Base-by-base conservation (phyloP, 768 basidiomycete genomes). In the Tricholoma sp. region DNA sequence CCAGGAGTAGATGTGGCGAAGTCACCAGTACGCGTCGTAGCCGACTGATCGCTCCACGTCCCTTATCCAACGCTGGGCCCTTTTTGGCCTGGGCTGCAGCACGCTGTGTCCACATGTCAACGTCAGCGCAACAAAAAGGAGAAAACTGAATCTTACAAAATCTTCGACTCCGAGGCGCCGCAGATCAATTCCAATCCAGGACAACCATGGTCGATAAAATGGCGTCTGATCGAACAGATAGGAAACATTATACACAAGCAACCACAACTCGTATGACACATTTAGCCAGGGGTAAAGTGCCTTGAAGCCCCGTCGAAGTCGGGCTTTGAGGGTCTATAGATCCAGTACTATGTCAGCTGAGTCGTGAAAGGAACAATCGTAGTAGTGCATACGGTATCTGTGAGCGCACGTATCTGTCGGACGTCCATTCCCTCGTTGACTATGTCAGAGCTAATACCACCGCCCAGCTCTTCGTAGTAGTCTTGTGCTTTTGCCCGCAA, bases 131-230 rank as follows among this genome's bases (percentile, higher is more conserved):
- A 24, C 13, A 52, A 20, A 50, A 54, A 45, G 50, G 45, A 15
- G 34, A 15, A 50, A 49, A 52, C 24, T 24, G 24, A 17, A 52
- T 63, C 86, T 72, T 65, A 93, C 91, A 59, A 89, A 80, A 67
- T 94, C 93, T 52, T 90, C 90, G 20, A 84, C 72, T 29, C 85
- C 82, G 54, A 94, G 76, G 42, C 97, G 81, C 36, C 91, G 85
- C 13, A 98, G 71, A 63, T 92, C 89, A 6, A 96, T 76, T 6
- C 91, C 88, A 44, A 94, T 80, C 88, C 89, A 89, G 20, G 81
- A 76, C 50, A 97, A 73, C 95, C 95, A 98, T 11, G 96, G 94
- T 61, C 95, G 82, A 70, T 96, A 94, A 66, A 85, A 88, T 5
- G 86, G 80, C 15, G 89, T 91, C 69, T 78, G 80, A 59, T 94